phyloP scores from a whole-genome alignment of 495 filamentous ascomycete genomes.

The Bacidia rubella region DNA sequence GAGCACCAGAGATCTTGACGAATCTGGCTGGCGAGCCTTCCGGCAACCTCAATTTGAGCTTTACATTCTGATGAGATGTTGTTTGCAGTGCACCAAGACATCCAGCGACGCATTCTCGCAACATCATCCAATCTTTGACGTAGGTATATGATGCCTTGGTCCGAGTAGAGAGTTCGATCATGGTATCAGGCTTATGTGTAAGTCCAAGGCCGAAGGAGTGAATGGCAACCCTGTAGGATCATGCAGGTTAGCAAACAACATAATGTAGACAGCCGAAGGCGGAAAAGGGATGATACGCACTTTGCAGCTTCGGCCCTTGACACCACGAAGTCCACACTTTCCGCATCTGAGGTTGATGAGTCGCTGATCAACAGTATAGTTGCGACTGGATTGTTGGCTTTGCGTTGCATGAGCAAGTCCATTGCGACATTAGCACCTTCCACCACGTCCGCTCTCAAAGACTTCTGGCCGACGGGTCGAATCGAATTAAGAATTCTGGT shows the following conservation, averaged over 20 bases:
- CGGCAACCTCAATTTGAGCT: slow-evolving; percentile 84
- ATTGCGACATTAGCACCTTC: slow-evolving; percentile 98
- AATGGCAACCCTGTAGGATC: slow-evolving; percentile 60
- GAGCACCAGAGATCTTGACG: slow-evolving; percentile 92
- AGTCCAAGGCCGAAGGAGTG: slow-evolving; percentile 93
- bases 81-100: slow-evolving; percentile 91
- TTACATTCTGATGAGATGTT: slow-evolving; percentile 96
- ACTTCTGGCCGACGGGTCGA: slow-evolving; percentile 90
- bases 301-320: slow-evolving; percentile 97
- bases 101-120: slow-evolving; percentile 90
- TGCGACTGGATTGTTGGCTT: slow-evolving; percentile 89
- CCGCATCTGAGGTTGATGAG: slow-evolving; percentile 90
- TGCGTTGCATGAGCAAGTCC: slow-evolving; percentile 96
- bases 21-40: slow-evolving; percentile 97
- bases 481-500: slow-evolving; percentile 75
- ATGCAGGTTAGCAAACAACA: slow-evolving; percentile 11
- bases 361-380: slow-evolving; percentile 97
- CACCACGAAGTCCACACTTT: slow-evolving; percentile 96
- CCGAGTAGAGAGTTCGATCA: slow-evolving; percentile 91
- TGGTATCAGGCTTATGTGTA: slow-evolving; percentile 96
- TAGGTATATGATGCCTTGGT: slow-evolving; percentile 97
- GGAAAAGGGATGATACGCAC: slow-evolving; percentile 35
- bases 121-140: slow-evolving; percentile 99
- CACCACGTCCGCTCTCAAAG: slow-evolving; percentile 88
- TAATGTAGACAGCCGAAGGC: slow-evolving; percentile 7